A percentile compares a stretch with the other conserved stretches of the same genome.
phyloP scores from a whole-genome alignment of 805 yeast genomes.

The Ogataea naganishii region DNA sequence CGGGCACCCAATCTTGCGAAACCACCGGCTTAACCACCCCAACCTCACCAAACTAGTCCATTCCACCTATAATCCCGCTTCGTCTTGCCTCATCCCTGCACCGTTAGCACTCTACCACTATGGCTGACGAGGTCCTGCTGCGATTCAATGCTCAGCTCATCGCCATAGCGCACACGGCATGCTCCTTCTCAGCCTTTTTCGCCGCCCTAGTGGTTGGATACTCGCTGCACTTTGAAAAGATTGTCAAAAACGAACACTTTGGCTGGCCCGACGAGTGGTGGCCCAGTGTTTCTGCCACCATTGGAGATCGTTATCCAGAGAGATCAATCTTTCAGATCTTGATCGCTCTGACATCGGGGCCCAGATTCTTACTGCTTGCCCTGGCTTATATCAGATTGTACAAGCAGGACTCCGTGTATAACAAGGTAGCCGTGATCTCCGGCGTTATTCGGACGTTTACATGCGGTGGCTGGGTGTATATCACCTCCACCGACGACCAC shows the following conservation, averaged over 20 bases:
- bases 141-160: constrained; percentile 54
- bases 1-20: no score
- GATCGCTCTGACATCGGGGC: constrained; percentile 91
- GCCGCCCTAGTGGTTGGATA: constrained; percentile 71
- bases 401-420: constrained; percentile 25
- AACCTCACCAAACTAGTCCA: no score
- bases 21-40: no score
- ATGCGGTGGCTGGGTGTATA: constrained; percentile 98
- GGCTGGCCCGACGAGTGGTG: constrained; percentile 99
- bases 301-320: constrained; percentile 96
- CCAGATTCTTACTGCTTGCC: constrained; percentile 62
- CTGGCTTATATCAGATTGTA: constrained; percentile 43
- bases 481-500: constrained; percentile 95
- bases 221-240: constrained; percentile 74
- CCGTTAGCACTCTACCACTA: no score
- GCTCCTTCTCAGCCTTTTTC: constrained; percentile 67
- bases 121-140: constrained; percentile 18
- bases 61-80: no score
- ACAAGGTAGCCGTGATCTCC: constrained; percentile 35
- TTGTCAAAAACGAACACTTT: constrained; percentile 75
- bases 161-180: constrained; percentile 63
- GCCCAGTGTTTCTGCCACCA: constrained; percentile 94
- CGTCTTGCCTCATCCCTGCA: no score
- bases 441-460: constrained; percentile 90
- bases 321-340: constrained; percentile 84